phyloP scores from a whole-genome alignment of 495 filamentous ascomycete species.

The Aspergillus campestris region DNA sequence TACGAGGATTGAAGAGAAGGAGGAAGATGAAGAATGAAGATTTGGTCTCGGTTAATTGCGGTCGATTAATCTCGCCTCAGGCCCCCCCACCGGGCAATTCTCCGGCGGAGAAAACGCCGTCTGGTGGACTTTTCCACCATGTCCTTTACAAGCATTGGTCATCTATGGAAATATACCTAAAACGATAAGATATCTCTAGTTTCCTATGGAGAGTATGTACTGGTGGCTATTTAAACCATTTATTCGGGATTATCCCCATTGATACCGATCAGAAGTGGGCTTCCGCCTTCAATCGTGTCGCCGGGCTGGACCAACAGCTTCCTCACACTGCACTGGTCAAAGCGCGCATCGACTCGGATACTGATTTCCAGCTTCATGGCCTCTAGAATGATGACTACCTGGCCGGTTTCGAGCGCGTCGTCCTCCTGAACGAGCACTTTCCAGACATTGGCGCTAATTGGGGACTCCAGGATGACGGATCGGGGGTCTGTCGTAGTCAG shows the following conservation, averaged over 20 bases:
- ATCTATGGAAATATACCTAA: neutral
- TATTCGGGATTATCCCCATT: neutral
- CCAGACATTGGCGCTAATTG: slow-evolving; percentile 44
- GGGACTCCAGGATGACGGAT: slow-evolving; percentile 25
- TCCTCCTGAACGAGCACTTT: slow-evolving; percentile 35
- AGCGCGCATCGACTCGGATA: neutral
- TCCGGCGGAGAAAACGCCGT: too few species aligned
- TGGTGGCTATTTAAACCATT: too few species aligned
- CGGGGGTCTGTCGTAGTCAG: slow-evolving; percentile 16
- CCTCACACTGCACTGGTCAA: neutral
- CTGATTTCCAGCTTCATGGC: slow-evolving; percentile 44
- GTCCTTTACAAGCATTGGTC: too few species aligned
- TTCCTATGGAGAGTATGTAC: too few species aligned
- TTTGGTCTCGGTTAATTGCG: too few species aligned
- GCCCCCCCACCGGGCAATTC: too few species aligned
- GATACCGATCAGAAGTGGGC: neutral
- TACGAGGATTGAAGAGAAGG: too few species aligned
- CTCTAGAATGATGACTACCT: slow-evolving; percentile 29
- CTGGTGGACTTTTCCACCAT: too few species aligned
- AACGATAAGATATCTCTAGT: neutral
- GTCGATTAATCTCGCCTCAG: too few species aligned
- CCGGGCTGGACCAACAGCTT: neutral
- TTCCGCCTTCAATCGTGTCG: neutral
- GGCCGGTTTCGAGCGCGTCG: slow-evolving; percentile 17
- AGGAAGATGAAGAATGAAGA: too few species aligned